Evolutionary conservation across 1,284 basidiomycete genomes (phyloP).

Genomic region (Wallemia mellicola): DNA sequence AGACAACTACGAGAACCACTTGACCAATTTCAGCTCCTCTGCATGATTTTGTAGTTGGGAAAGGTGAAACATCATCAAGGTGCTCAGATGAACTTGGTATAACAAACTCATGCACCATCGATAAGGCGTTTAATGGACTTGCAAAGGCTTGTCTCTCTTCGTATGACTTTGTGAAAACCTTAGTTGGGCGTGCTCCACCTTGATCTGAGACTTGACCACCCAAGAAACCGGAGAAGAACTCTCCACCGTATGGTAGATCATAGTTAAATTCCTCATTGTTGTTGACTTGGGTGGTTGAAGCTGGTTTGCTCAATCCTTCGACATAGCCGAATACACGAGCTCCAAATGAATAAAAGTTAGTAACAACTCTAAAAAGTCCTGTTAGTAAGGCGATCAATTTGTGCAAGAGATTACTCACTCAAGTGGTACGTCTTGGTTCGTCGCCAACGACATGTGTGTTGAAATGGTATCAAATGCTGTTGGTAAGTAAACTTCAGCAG

Average conservation of each 20-base stretch:
- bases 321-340: slow-evolving; percentile 1
- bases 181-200: neutral
- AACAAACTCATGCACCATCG: slow-evolving; percentile 1
- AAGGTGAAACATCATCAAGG: neutral
- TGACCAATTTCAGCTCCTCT: neutral
- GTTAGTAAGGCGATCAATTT: too few relatives aligned
- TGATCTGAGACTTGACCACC: neutral
- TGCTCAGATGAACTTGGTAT: neutral
- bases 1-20: neutral
- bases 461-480: neutral
- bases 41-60: neutral
- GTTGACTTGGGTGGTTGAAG: neutral
- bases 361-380: neutral
- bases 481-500: neutral
- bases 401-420: too few relatives aligned
- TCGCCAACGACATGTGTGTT: neutral
- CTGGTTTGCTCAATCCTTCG: neutral
- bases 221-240: slow-evolving; percentile 1
- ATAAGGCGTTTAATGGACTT: neutral
- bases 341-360: slow-evolving; percentile 1
- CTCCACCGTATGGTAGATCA: neutral
- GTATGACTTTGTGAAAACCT: neutral
- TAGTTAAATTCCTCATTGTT: neutral
- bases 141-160: neutral
- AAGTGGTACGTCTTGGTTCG: neutral